These are phyloP conservation scores for Aspergillus campestris DNA, from an alignment of 495 filamentous ascomycete species.

Conservation along the genomic window DNA sequence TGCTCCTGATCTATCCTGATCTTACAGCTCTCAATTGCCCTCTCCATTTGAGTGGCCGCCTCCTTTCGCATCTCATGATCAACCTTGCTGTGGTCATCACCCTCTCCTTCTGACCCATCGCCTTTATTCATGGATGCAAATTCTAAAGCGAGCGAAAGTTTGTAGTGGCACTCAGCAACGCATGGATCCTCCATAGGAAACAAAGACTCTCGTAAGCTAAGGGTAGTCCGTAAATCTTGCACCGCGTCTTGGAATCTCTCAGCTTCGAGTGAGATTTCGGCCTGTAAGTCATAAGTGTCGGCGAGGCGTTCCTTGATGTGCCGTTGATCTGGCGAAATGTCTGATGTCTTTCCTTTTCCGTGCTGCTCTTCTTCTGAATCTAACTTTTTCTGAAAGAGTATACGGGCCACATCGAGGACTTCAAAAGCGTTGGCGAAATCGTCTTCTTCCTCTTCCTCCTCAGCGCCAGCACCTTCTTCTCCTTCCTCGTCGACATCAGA, in stretches of 20 bases:
- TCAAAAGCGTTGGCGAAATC: constrained; percentile 87
- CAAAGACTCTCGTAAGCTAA: constrained; percentile 66
- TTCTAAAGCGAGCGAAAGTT: constrained; percentile 90
- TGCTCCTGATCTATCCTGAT: constrained; percentile 69
- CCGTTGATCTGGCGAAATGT: constrained; percentile 40
- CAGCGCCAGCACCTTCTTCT: constrained; percentile 31
- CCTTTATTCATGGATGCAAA: constrained; percentile 73
- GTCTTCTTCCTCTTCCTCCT: constrained; percentile 73
- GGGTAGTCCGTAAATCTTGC: constrained; percentile 63
- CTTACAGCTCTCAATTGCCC: constrained; percentile 70
- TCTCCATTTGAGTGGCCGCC: constrained; percentile 69
- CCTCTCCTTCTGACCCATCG: constrained; percentile 27
- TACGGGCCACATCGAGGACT: constrained; percentile 79
- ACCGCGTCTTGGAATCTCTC: constrained; percentile 81
- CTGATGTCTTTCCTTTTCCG: constrained; percentile 43
- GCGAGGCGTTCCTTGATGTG: constrained; percentile 75
- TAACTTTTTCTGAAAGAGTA: constrained; percentile 60
- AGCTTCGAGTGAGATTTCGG: constrained; percentile 91
- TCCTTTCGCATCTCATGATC: constrained; percentile 67
- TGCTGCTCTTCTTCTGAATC: constrained; percentile 41
- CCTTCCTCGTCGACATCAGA: constrained; percentile 62
- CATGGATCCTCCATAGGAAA: constrained; percentile 71
- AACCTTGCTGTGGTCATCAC: constrained; percentile 29
- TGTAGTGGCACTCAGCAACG: constrained; percentile 90
- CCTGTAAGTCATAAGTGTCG: constrained; percentile 85